A percentile compares a stretch with the other conserved stretches of the same genome.
These are phyloP conservation scores for Hypomyces rosellus DNA, from an alignment of 2,329 filamentous ascomycete genomes.

Conservation along the genomic window DNA sequence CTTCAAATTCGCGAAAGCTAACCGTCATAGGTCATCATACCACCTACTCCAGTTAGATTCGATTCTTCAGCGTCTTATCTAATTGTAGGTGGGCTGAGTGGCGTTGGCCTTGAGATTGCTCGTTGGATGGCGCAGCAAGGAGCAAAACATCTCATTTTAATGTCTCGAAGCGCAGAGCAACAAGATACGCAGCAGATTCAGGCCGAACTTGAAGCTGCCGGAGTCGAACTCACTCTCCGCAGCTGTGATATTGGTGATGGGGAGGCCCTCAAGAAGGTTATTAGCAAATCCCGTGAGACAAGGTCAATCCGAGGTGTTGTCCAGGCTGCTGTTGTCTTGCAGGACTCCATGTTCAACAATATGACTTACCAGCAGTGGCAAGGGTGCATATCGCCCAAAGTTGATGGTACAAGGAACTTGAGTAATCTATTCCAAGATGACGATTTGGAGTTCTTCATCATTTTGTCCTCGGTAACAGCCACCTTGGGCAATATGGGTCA, in stretches of 20 bases:
- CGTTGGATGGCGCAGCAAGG: neutral
- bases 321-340: neutral
- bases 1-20: neutral
- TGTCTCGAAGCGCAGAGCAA: neutral
- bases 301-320: neutral
- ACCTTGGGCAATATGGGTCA: slow-evolving; percentile 28
- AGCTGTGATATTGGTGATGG: no score
- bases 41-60: neutral
- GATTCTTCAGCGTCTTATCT: neutral
- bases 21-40: neutral
- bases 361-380: neutral
- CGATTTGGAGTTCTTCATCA: slow-evolving; percentile 30
- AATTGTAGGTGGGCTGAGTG: neutral
- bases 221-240: no score
- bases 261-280: no score
- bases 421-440: neutral
- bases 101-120: neutral
- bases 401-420: neutral
- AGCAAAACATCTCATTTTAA: neutral
- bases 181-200: no score
- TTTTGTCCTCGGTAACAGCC: slow-evolving; percentile 27
- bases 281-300: no score
- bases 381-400: neutral
- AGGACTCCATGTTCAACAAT: neutral
- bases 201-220: no score